Conservation (phyloP, 306 rosid species). For the Begonia peltatifolia region DNA sequence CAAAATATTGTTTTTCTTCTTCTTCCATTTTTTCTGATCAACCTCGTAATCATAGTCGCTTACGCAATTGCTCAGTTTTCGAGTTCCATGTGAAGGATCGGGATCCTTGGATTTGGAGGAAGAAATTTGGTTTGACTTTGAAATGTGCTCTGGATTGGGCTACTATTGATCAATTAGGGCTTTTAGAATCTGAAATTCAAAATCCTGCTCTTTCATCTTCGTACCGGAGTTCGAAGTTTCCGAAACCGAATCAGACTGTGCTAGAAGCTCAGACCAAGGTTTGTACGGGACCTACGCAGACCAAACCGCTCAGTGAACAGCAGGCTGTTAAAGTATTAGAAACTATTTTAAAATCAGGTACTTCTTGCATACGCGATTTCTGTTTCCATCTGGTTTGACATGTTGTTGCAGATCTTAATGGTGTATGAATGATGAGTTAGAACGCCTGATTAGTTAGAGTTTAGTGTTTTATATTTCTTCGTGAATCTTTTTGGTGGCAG, state of each 20-base stretch:
- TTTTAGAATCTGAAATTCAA: slow-evolving; percentile 38
- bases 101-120: slow-evolving; percentile 15
- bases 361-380: not conserved
- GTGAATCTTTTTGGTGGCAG: slow-evolving; percentile 18
- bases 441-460: no score
- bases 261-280: slow-evolving; percentile 86
- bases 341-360: slow-evolving; percentile 77
- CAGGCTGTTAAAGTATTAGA: slow-evolving; percentile 80
- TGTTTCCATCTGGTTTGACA: not conserved
- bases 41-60: slow-evolving; percentile 13
- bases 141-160: slow-evolving; percentile 36
- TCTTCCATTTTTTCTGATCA: slow-evolving; percentile 18
- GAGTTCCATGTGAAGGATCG: slow-evolving; percentile 15
- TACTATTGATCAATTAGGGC: slow-evolving; percentile 38
- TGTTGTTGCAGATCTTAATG: not conserved
- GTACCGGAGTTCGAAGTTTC: slow-evolving; percentile 36
- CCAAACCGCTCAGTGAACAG: slow-evolving; percentile 62
- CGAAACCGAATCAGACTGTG: slow-evolving; percentile 68
- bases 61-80: slow-evolving; percentile 12
- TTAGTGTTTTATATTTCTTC: no score
- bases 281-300: slow-evolving; percentile 90
- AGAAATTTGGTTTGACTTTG: slow-evolving; percentile 11
- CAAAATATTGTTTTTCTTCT: slow-evolving; percentile 21
- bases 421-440: not conserved
- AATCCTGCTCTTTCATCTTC: slow-evolving; percentile 68